A percentile compares a stretch with the other conserved stretches of the same genome.
Conservation (phyloP, 805 yeast genomes). For the Hanseniaspora hatyaiensis region DNA sequence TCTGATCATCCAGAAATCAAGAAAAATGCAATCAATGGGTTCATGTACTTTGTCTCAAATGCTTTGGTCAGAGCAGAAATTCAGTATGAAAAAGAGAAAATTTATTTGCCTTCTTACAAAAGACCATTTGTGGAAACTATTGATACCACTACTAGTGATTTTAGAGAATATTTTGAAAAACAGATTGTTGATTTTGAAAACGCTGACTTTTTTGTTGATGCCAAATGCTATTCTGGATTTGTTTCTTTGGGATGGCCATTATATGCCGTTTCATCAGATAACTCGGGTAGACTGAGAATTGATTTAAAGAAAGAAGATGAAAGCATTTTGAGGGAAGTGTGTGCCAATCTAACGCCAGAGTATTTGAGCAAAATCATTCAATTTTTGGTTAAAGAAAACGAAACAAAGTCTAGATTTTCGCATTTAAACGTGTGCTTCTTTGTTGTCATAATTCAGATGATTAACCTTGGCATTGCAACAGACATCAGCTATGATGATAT, state of each 20-base stretch:
- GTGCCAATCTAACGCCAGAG: conserved; percentile 37
- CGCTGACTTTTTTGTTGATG: conserved; percentile 49
- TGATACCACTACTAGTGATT: conserved; percentile 35
- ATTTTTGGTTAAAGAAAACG: conserved; percentile 54
- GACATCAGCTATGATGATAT: conserved; percentile 41
- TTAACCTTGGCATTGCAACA: conserved; percentile 21
- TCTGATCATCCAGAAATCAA: conserved; percentile 62
- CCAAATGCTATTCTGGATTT: conserved; percentile 51
- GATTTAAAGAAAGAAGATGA: conserved; percentile 36
- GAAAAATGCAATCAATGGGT: conserved; percentile 47
- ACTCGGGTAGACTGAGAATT: conserved; percentile 17
- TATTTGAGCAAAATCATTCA: conserved; percentile 48
- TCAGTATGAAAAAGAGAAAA: conserved; percentile 38
- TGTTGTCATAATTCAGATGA: conserved; percentile 38
- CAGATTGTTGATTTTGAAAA: conserved; percentile 41
- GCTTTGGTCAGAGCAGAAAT: conserved; percentile 35
- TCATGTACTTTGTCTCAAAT: conserved; percentile 42
- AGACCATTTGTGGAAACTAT: conserved; percentile 33
- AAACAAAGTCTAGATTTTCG: conserved; percentile 54
- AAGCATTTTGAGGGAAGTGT: conserved; percentile 34
- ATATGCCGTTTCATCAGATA: conserved; percentile 35
- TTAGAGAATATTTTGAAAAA: conserved; percentile 33
- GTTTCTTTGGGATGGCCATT: conserved; percentile 58
- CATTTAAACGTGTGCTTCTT: conserved; percentile 52
- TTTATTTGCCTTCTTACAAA: conserved; percentile 31